A percentile compares a stretch with the other conserved stretches of the same genome.
Conservation (phyloP, 2,329 filamentous ascomycete species). For the Bipolaris bicolor region DNA sequence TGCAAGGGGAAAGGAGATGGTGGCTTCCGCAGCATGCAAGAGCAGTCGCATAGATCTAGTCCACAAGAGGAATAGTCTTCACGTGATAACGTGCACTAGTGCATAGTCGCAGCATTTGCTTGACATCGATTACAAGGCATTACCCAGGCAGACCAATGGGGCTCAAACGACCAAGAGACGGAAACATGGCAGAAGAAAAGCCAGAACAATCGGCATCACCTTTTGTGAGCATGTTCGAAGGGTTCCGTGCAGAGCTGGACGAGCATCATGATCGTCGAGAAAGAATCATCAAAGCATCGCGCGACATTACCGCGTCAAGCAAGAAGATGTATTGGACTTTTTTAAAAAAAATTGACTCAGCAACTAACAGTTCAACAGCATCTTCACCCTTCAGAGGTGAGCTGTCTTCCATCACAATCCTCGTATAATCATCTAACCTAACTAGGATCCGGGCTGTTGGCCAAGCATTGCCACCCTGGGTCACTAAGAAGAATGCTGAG, state of each 20-base stretch:
- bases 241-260: conserved; percentile 86
- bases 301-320: conserved; percentile 90
- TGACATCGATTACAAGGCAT: conserved; percentile 20
- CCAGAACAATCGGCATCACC: conserved; percentile 48
- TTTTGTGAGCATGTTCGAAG: conserved; percentile 76
- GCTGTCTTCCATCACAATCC: background rate
- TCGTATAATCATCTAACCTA: conserved; percentile 12
- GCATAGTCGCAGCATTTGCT: conserved; percentile 29
- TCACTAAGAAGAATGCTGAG: conserved; percentile 71
- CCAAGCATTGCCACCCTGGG: conserved; percentile 68
- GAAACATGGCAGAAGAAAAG: conserved; percentile 44
- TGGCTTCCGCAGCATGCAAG: conserved; percentile 10
- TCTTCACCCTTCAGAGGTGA: conserved; percentile 82
- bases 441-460: conserved; percentile 66
- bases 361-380: conserved; percentile 57
- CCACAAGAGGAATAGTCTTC: conserved; percentile 23
- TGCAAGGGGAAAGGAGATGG: conserved; percentile 4
- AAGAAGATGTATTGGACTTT: conserved; percentile 83
- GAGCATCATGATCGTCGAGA: conserved; percentile 93
- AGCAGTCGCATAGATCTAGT: conserved; percentile 28
- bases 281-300: conserved; percentile 84
- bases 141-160: conserved; percentile 24
- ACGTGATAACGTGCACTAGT: conserved; percentile 32
- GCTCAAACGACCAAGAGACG: conserved; percentile 46
- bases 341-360: background rate